phyloP scores from a whole-genome alignment of 139 green algal genomes.

The Chlorokybus atmophyticus region DNA sequence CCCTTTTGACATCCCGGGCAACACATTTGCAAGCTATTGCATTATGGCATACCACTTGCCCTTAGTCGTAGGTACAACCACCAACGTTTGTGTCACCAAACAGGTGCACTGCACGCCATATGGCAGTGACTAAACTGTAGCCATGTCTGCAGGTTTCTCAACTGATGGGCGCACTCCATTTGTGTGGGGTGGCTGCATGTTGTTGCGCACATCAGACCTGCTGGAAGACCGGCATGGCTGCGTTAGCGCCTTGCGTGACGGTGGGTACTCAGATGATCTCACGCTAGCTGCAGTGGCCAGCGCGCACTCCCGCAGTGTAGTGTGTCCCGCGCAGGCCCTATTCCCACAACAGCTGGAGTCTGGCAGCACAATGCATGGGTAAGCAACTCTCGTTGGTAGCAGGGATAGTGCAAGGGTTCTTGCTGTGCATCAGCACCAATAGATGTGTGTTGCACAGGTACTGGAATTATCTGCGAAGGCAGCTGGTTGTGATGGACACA shows the following conservation, averaged over 20 bases:
- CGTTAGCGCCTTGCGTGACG: conserved; percentile 43
- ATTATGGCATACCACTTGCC: conserved; percentile 17
- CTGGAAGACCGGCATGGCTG: conserved; percentile 33
- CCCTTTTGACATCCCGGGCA: conserved; percentile 62
- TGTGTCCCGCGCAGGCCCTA: conserved; percentile 46
- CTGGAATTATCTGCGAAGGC: conserved; percentile 84
- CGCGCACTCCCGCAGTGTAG: conserved; percentile 35
- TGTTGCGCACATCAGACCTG: conserved; percentile 32
- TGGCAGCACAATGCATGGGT: not conserved
- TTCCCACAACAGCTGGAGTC: conserved; percentile 46
- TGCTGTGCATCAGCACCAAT: no score
- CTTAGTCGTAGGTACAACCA: no score
- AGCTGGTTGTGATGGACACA: conserved; percentile 86
- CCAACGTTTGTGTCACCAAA: no score
- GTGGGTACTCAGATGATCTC: conserved; percentile 85
- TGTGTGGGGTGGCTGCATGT: no score
- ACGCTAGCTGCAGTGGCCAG: conserved; percentile 53
- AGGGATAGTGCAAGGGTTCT: no score
- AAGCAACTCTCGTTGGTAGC: not conserved
- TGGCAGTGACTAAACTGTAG: no score
- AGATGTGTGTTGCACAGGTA: no score
- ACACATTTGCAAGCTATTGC: conserved; percentile 19
- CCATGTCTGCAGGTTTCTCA: no score
- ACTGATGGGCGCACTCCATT: no score
- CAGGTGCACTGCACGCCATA: no score